These are phyloP conservation scores for Fraxinus sp. DNA, from an alignment of 305 asterid genomes.

Conservation along the genomic window DNA sequence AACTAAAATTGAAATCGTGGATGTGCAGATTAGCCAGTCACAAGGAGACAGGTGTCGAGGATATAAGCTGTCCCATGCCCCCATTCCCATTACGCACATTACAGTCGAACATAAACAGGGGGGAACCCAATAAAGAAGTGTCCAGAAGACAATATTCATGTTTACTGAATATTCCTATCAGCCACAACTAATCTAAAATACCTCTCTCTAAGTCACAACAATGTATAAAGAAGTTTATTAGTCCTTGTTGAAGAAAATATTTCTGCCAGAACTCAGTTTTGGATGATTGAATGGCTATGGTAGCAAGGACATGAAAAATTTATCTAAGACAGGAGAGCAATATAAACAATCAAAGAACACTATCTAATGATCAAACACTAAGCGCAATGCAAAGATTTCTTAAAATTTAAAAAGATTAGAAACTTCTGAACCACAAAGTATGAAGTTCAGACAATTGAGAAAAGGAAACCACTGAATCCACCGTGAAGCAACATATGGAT, in stretches of 20 bases:
- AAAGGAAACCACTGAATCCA: background rate
- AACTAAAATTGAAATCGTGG: background rate
- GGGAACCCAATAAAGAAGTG: background rate
- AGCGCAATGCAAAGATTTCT: background rate
- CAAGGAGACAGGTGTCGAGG: background rate
- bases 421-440: background rate
- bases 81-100: background rate
- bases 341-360: background rate
- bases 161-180: background rate
- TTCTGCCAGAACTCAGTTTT: background rate
- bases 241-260: background rate
- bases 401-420: background rate
- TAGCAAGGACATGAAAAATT: background rate
- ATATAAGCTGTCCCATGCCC: background rate
- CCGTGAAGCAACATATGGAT: background rate
- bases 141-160: background rate
- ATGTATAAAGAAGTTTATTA: background rate
- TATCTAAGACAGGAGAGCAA: slow-evolving; percentile 10
- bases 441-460: background rate
- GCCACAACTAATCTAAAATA: background rate
- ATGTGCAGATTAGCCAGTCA: background rate
- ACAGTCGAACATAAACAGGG: background rate
- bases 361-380: background rate
- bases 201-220: background rate
- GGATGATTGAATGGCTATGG: slow-evolving; percentile 3